A percentile compares a stretch with the other conserved stretches of the same genome.
Evolutionary conservation across 2,329 filamentous ascomycete species (phyloP).

Genomic region (Leptoxyphium fumago): DNA sequence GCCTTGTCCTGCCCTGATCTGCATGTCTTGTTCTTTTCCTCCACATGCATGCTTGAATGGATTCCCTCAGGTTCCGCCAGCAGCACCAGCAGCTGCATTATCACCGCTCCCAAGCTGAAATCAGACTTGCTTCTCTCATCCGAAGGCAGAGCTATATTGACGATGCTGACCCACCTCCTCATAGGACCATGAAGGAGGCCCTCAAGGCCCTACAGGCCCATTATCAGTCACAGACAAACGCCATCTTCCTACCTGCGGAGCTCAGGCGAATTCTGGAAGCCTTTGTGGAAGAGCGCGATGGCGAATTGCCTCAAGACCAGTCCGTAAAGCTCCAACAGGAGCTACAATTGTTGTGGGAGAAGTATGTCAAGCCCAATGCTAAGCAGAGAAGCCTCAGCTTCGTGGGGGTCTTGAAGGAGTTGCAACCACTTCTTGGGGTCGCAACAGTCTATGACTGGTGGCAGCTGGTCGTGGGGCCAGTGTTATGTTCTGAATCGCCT

Average conservation of each 20-base stretch:
- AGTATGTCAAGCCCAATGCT: constrained; percentile 42
- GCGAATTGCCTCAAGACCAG: constrained; percentile 45
- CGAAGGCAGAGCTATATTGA: not conserved
- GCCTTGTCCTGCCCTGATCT: too few relatives aligned
- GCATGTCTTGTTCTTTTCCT: too few relatives aligned
- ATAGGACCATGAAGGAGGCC: constrained; percentile 34
- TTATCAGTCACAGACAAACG: constrained; percentile 26
- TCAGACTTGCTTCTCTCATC: too few relatives aligned
- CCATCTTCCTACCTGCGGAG: constrained; percentile 50
- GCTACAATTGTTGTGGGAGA: constrained; percentile 51
- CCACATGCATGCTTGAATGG: too few relatives aligned
- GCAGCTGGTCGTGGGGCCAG: constrained; percentile 44
- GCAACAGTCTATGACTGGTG: constrained; percentile 58
- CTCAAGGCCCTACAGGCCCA: constrained; percentile 30
- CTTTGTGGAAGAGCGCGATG: constrained; percentile 52
- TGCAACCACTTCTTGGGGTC: constrained; percentile 49
- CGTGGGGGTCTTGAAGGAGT: constrained; percentile 47
- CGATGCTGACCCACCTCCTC: not conserved
- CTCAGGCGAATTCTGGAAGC: constrained; percentile 17
- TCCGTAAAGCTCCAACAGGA: constrained; percentile 55
- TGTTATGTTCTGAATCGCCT: constrained; percentile 41
- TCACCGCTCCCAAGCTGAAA: too few relatives aligned
- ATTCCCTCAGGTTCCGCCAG: too few relatives aligned
- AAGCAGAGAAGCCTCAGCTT: constrained; percentile 48
- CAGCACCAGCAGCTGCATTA: too few relatives aligned